Percentiles rank a stretch among this genome's conserved stretches.
Conservation (phyloP, 345 rosid genomes). For the Populus pruinosa region DNA sequence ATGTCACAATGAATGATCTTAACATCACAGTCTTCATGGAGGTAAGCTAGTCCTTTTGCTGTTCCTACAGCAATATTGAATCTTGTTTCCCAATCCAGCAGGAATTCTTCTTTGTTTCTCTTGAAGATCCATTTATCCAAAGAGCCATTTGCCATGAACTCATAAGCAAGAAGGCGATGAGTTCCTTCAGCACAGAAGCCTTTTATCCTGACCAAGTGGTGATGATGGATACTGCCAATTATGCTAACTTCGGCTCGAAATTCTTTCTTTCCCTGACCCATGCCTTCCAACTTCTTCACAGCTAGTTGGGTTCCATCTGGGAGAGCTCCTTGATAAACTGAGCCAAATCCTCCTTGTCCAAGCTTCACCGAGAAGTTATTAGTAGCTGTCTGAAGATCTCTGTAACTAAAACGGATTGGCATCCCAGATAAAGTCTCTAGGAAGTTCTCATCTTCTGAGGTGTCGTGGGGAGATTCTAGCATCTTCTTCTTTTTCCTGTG, state of each 20-base stretch:
- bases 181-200: conserved; percentile 92
- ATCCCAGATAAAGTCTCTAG: conserved; percentile 65
- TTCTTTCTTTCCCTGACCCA: conserved; percentile 95
- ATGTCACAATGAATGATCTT: conserved; percentile 89
- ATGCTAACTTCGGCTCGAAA: conserved; percentile 91
- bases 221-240: conserved; percentile 92
- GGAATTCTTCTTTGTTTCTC: conserved; percentile 37
- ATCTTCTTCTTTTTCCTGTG: conserved; percentile 34
- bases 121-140: conserved; percentile 88
- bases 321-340: conserved; percentile 74
- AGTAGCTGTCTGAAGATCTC: conserved; percentile 76
- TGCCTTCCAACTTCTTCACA: conserved; percentile 90
- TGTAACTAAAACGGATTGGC: conserved; percentile 75
- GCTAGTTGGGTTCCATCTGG: conserved; percentile 77
- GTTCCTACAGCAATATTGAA: conserved; percentile 75
- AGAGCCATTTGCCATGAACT: conserved; percentile 79
- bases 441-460: conserved; percentile 80
- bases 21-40: conserved; percentile 81
- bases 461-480: conserved; percentile 38
- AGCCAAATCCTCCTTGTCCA: conserved; percentile 96
- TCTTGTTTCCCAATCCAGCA: conserved; percentile 72
- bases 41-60: conserved; percentile 88
- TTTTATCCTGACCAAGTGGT: conserved; percentile 72
- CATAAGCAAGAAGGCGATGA: conserved; percentile 80
- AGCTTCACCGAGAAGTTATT: conserved; percentile 72